Evolutionary conservation across 306 rosid species (phyloP).

Genomic region (Corylus avellana): DNA sequence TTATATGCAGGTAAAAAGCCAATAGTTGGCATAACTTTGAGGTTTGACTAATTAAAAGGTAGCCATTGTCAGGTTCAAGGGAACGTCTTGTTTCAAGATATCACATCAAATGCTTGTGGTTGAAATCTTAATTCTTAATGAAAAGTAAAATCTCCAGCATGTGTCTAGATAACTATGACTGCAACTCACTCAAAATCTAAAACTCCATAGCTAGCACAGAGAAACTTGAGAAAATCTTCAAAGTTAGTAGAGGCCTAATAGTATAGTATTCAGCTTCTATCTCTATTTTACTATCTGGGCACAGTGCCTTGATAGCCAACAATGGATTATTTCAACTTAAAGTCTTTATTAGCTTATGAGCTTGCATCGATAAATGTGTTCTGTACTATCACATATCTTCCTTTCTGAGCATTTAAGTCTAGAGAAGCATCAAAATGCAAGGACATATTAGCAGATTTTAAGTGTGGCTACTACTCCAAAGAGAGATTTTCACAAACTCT

Average conservation of each 20-base stretch:
- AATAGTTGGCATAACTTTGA: background rate
- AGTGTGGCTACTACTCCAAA: background rate
- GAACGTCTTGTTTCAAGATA: background rate
- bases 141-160: background rate
- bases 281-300: background rate
- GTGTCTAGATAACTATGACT: background rate
- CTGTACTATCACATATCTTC: background rate
- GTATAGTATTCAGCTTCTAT: background rate
- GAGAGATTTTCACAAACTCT: background rate
- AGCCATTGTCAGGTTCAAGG: background rate
- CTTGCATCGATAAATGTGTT: background rate
- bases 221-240: background rate
- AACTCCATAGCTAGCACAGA: background rate
- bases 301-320: background rate
- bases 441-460: background rate
- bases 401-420: background rate
- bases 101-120: background rate
- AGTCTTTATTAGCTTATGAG: background rate
- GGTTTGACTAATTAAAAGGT: background rate
- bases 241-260: background rate
- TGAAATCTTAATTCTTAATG: background rate
- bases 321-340: background rate
- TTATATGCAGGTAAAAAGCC: background rate
- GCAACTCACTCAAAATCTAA: background rate
- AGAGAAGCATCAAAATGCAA: background rate